Evolutionary conservation across 208 protist genomes (phyloP).

Genomic region (Leishmania arabica): DNA sequence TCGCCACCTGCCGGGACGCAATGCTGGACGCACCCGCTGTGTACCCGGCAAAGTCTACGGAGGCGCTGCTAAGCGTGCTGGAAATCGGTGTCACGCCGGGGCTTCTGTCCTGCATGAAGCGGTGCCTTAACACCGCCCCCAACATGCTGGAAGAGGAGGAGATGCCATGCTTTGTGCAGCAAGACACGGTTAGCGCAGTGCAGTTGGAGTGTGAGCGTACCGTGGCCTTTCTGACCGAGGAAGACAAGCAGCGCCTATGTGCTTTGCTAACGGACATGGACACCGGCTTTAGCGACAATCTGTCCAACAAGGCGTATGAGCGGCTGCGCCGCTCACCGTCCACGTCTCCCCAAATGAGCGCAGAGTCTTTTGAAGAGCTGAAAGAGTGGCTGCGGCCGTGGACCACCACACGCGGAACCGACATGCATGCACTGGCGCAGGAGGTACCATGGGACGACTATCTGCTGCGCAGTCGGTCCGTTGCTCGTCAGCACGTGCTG

Average conservation of each 20-base stretch:
- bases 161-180: slow-evolving; percentile 49
- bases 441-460: slow-evolving; percentile 87
- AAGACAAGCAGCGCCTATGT: slow-evolving; percentile 51
- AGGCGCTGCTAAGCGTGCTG: slow-evolving; percentile 34
- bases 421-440: slow-evolving; percentile 32
- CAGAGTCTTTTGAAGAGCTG: slow-evolving; percentile 34
- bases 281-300: slow-evolving; percentile 16
- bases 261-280: slow-evolving; percentile 38
- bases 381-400: slow-evolving; percentile 69
- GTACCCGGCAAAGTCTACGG: slow-evolving; percentile 16
- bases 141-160: slow-evolving; percentile 34
- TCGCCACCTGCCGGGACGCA: slow-evolving; percentile 26
- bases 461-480: slow-evolving; percentile 49
- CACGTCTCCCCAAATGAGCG: slow-evolving; percentile 12
- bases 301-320: slow-evolving; percentile 50
- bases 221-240: slow-evolving; percentile 54
- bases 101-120: slow-evolving; percentile 52
- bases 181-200: slow-evolving; percentile 47
- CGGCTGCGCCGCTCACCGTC: slow-evolving; percentile 31
- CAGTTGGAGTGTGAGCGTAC: slow-evolving; percentile 80
- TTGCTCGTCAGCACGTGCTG: slow-evolving; percentile 17
- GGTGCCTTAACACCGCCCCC: slow-evolving; percentile 57
- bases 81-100: slow-evolving; percentile 56
- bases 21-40: slow-evolving; percentile 22
- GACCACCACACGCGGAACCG: slow-evolving; percentile 19